These are phyloP conservation scores for Ceratobasidium sp. DNA, from an alignment of 1,284 basidiomycete genomes.

Conservation along the genomic window DNA sequence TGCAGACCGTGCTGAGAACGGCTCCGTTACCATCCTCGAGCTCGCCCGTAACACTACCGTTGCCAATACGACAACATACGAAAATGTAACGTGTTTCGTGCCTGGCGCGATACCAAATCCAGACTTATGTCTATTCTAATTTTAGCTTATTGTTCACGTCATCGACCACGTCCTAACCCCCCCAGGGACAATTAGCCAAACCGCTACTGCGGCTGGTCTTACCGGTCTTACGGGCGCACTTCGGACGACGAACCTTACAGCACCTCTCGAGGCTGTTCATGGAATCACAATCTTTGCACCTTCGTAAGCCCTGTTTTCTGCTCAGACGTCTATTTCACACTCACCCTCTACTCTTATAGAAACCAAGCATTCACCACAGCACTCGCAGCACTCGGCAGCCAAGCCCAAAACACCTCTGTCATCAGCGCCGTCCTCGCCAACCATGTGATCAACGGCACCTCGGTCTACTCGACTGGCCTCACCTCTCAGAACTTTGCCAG, in stretches of 20 bases:
- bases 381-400: slow-evolving; percentile 57
- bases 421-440: slow-evolving; percentile 66
- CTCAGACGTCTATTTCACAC: neutral
- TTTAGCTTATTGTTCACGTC: slow-evolving; percentile 56
- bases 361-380: slow-evolving; percentile 65
- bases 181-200: slow-evolving; percentile 65
- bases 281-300: slow-evolving; percentile 82
- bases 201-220: slow-evolving; percentile 63
- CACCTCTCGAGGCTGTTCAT: slow-evolving; percentile 59
- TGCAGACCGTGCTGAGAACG: slow-evolving; percentile 62
- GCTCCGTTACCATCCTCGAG: slow-evolving; percentile 65
- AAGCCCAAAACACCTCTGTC: slow-evolving; percentile 54
- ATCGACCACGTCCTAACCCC: slow-evolving; percentile 68
- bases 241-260: slow-evolving; percentile 59
- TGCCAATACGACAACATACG: slow-evolving; percentile 62
- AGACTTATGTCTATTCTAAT: slow-evolving; percentile 61
- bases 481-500: slow-evolving; percentile 63
- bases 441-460: slow-evolving; percentile 79
- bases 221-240: slow-evolving; percentile 57
- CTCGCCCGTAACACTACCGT: slow-evolving; percentile 62
- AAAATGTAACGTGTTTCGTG: slow-evolving; percentile 57
- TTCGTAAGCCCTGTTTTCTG: neutral
- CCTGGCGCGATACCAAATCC: slow-evolving; percentile 49
- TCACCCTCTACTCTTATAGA: slow-evolving; percentile 42
- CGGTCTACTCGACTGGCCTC: slow-evolving; percentile 73